A percentile compares a stretch with the other conserved stretches of the same genome.
phyloP scores from a whole-genome alignment of 192 early-diverging fungal species.

The Podila epicladia region DNA sequence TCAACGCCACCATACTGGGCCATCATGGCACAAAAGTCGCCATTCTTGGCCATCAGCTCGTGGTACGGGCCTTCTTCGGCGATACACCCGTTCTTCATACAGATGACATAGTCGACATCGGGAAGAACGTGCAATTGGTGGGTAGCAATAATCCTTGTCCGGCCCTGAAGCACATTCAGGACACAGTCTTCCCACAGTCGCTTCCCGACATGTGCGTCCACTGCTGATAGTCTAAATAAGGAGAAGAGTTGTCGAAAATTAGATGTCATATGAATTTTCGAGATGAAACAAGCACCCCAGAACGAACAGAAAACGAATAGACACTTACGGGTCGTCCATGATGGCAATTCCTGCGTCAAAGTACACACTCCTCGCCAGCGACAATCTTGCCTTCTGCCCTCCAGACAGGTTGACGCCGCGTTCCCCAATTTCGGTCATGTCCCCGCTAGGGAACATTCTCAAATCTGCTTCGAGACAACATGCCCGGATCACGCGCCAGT shows the following conservation, averaged over 20 bases:
- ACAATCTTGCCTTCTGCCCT: slow-evolving; percentile 89
- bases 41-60: slow-evolving; percentile 70
- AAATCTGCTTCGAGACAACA: slow-evolving; percentile 71
- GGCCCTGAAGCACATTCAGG: slow-evolving; percentile 54
- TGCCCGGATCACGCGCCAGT: slow-evolving; percentile 58
- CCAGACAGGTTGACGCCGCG: slow-evolving; percentile 86
- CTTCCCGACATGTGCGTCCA: slow-evolving; percentile 78
- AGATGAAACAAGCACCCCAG: too few species aligned
- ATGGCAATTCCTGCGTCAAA: slow-evolving; percentile 68
- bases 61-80: slow-evolving; percentile 72
- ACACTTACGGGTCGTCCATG: slow-evolving; percentile 76
- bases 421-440: slow-evolving; percentile 69
- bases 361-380: slow-evolving; percentile 89
- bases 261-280: too few species aligned
- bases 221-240: slow-evolving; percentile 71
- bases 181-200: slow-evolving; percentile 50
- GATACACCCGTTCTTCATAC: slow-evolving; percentile 77
- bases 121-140: slow-evolving; percentile 81
- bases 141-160: slow-evolving; percentile 86
- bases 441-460: slow-evolving; percentile 24
- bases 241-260: too few species aligned
- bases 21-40: slow-evolving; percentile 72
- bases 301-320: too few species aligned
- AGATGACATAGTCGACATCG: slow-evolving; percentile 72
- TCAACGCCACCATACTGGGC: slow-evolving; percentile 74